Conservation (phyloP, 2,329 filamentous ascomycete species). For the Raffaelea deltoideospora region DNA sequence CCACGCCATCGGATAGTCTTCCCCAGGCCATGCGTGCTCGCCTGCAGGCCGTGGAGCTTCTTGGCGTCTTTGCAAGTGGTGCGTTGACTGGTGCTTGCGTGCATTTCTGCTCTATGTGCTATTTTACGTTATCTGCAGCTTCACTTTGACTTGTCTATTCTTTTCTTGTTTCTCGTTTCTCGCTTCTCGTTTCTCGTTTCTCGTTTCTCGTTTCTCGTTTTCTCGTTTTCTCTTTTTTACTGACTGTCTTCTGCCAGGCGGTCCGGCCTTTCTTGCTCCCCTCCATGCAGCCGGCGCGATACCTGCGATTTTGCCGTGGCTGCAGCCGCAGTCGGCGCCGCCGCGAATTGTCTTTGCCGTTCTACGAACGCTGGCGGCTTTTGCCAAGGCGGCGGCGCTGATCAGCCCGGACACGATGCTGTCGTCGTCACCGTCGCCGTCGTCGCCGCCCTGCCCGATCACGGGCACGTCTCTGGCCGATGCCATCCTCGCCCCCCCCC, state of each 20-base stretch:
- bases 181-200: too few relatives aligned
- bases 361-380: slow-evolving; percentile 56
- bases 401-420: slow-evolving; percentile 31
- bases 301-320: slow-evolving; percentile 52
- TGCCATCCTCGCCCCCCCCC: slow-evolving; percentile 25
- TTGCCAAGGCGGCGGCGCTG: slow-evolving; percentile 40
- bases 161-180: too few relatives aligned
- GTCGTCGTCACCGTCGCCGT: slow-evolving; percentile 21
- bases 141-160: neutral
- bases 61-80: slow-evolving; percentile 78
- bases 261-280: slow-evolving; percentile 61
- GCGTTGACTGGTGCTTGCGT: slow-evolving; percentile 15
- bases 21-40: slow-evolving; percentile 52
- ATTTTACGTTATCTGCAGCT: too few relatives aligned
- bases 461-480: slow-evolving; percentile 41
- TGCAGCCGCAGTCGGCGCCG: slow-evolving; percentile 51
- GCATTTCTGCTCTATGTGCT: too few relatives aligned
- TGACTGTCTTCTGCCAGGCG: slow-evolving; percentile 36
- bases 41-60: slow-evolving; percentile 69
- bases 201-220: neutral
- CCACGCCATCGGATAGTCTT: slow-evolving; percentile 21
- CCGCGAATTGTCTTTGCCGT: slow-evolving; percentile 56
- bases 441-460: slow-evolving; percentile 22
- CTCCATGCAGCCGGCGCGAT: slow-evolving; percentile 54
- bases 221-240: neutral